A percentile compares a stretch with the other conserved stretches of the same genome.
phyloP scores from a whole-genome alignment of 139 green algal genomes.

The Asterochloris sp. region DNA sequence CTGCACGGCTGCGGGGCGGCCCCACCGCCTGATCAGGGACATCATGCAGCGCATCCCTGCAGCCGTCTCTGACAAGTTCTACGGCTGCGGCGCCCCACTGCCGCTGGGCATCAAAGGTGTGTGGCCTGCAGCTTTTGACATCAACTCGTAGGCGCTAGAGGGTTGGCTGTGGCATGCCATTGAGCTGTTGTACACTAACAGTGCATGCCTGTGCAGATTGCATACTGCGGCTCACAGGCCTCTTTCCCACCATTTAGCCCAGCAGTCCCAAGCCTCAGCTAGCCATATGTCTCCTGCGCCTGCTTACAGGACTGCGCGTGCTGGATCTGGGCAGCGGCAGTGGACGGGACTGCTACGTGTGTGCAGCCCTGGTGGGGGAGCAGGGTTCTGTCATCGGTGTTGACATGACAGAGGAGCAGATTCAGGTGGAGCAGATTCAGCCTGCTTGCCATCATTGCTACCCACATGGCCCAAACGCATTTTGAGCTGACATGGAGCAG shows the following conservation, averaged over 20 bases:
- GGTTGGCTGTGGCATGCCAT: too few species aligned
- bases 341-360: conserved; percentile 94
- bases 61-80: conserved; percentile 70
- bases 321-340: conserved; percentile 81
- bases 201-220: too few species aligned
- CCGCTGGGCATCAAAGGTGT: conserved; percentile 74
- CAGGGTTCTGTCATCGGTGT: conserved; percentile 78
- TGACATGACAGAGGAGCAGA: conserved; percentile 95
- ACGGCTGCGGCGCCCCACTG: conserved; percentile 92
- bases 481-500: too few species aligned
- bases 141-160: neutral
- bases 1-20: conserved; percentile 71
- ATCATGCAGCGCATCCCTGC: conserved; percentile 32
- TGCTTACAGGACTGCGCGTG: conserved; percentile 38
- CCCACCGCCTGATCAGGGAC: conserved; percentile 28
- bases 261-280: neutral
- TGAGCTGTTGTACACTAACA: too few species aligned
- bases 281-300: neutral
- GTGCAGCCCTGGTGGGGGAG: conserved; percentile 80
- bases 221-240: neutral
- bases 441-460: neutral
- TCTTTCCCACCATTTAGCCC: neutral
- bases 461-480: neutral
- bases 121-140: conserved; percentile 20
- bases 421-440: conserved; percentile 37